A percentile compares a stretch with the other conserved stretches of the same genome.
phyloP scores from a whole-genome alignment of 495 filamentous ascomycete genomes.

The Penicillium samsonianum region DNA sequence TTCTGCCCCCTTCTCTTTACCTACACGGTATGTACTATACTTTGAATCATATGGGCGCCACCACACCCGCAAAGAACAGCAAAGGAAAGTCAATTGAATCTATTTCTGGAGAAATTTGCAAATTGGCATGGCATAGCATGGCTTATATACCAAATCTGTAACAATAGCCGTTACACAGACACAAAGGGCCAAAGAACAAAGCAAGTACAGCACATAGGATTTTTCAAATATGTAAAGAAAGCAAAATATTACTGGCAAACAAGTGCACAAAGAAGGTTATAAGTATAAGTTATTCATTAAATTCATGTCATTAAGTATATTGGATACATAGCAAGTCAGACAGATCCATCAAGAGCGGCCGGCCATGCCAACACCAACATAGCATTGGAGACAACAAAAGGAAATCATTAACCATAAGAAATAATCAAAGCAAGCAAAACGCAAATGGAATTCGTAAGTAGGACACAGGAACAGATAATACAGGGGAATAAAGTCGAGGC shows the following conservation, averaged over 20 bases:
- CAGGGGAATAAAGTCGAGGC: conserved; percentile 41
- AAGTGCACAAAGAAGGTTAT: background rate
- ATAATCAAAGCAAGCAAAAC: conserved; percentile 8
- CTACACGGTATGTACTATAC: too few relatives aligned
- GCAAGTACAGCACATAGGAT: background rate
- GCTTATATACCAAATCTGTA: background rate
- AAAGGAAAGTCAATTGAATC: background rate
- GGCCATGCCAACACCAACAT: conserved; percentile 18
- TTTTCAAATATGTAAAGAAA: background rate
- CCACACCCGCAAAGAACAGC: too few relatives aligned
- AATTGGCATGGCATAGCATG: too few relatives aligned
- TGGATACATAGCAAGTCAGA: conserved; percentile 14
- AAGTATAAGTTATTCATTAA: conserved; percentile 21
- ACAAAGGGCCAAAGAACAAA: background rate
- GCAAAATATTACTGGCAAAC: background rate
- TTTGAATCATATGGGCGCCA: too few relatives aligned
- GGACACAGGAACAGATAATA: conserved; percentile 32
- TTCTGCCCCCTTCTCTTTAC: too few relatives aligned
- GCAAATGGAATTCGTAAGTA: conserved; percentile 31
- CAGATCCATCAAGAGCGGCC: conserved; percentile 9
- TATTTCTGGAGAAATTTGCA: background rate
- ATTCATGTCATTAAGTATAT: conserved; percentile 19
- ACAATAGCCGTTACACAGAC: background rate
- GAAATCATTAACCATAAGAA: conserved; percentile 29
- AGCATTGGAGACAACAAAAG: conserved; percentile 26